A percentile compares a stretch with the other conserved stretches of the same genome.
phyloP scores from a whole-genome alignment of 2,329 filamentous ascomycete species.

The Pseudopithomyces chartarum region DNA sequence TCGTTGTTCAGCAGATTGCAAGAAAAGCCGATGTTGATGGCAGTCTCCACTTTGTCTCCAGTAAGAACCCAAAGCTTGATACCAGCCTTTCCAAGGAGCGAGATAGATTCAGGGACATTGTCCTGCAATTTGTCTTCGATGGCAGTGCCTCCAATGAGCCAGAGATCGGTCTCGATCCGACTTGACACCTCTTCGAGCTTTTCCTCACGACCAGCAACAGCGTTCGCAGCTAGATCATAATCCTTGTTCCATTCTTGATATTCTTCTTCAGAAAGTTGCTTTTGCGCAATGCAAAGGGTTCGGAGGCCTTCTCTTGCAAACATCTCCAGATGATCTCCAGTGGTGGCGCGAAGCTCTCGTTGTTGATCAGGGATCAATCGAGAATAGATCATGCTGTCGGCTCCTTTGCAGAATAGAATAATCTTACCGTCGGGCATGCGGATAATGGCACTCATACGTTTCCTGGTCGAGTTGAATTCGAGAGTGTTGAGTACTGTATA shows the following conservation, averaged over 20 bases:
- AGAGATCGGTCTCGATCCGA: constrained; percentile 86
- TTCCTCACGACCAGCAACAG: constrained; percentile 85
- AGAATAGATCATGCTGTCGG: constrained; percentile 96
- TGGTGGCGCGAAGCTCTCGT: constrained; percentile 77
- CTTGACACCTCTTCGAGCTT: constrained; percentile 91
- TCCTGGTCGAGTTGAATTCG: constrained; percentile 95
- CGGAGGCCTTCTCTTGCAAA: constrained; percentile 94
- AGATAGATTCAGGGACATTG: constrained; percentile 94
- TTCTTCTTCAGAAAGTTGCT: constrained; percentile 78
- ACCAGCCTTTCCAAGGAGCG: constrained; percentile 85
- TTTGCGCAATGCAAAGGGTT: constrained; percentile 91
- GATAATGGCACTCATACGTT: constrained; percentile 97
- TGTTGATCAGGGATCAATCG: constrained; percentile 86
- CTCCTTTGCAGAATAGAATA: constrained; percentile 93
- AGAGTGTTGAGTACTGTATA: constrained; percentile 92
- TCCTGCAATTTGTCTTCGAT: constrained; percentile 98
- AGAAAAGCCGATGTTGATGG: constrained; percentile 99
- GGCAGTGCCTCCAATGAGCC: constrained; percentile 87
- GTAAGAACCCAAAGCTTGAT: constrained; percentile 99
- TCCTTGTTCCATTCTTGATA: constrained; percentile 84
- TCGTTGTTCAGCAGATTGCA: constrained; percentile 97
- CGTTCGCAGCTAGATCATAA: constrained; percentile 83
- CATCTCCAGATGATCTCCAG: constrained; percentile 94
- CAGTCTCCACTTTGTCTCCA: constrained; percentile 97
- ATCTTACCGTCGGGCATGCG: constrained; percentile 91